Evolutionary conservation across 208 protist species (phyloP).

Genomic region (Wallacemonas collosoma): DNA sequence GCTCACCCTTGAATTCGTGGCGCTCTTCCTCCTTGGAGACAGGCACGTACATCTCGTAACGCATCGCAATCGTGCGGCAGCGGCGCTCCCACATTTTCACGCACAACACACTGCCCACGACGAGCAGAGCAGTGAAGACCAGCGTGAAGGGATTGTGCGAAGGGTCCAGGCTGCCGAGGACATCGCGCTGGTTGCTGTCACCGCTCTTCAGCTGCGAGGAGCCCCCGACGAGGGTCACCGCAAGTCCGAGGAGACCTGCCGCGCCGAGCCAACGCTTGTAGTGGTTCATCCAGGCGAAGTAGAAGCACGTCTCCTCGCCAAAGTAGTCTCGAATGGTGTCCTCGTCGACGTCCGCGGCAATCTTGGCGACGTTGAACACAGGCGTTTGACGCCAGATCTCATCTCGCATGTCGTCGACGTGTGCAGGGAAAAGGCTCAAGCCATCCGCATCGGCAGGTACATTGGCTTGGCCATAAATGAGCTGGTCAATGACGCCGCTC

Average conservation of each 20-base stretch:
- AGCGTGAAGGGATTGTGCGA: constrained; percentile 29
- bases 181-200: constrained; percentile 10
- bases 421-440: constrained; percentile 35
- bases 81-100: constrained; percentile 69
- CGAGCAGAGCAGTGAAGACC: constrained; percentile 36
- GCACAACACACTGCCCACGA: constrained; percentile 63
- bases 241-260: constrained; percentile 30
- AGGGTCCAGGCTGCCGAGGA: constrained; percentile 12
- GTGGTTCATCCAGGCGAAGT: constrained; percentile 84
- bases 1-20: constrained; percentile 43
- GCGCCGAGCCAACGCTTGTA: constrained; percentile 59
- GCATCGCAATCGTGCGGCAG: constrained; percentile 36
- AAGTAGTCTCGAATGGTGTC: constrained; percentile 49
- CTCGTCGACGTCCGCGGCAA: constrained; percentile 20
- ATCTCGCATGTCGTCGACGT: constrained; percentile 40
- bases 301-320: constrained; percentile 63
- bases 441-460: constrained; percentile 19
- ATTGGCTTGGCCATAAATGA: constrained; percentile 23
- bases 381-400: constrained; percentile 17
- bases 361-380: constrained; percentile 3
- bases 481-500: constrained; percentile 38
- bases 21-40: constrained; percentile 40
- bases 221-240: constrained; percentile 28
- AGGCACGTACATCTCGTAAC: constrained; percentile 47
- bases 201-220: constrained; percentile 7